Evolutionary conservation across 352 stramenopile genomes (phyloP).

Genomic region (Pythium plurisporium): DNA sequence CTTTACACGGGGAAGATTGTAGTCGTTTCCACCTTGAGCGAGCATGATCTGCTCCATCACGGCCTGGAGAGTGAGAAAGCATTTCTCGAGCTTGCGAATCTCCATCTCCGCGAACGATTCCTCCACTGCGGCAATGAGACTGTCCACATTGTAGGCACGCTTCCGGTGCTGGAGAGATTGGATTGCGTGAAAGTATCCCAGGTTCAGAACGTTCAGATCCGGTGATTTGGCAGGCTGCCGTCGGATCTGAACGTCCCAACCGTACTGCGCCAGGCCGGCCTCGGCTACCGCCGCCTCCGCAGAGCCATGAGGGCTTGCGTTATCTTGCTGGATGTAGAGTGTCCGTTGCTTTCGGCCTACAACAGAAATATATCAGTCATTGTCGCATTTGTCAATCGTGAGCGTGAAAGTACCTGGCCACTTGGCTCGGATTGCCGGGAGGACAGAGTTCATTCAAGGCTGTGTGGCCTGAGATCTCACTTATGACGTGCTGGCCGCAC

Average conservation of each 20-base stretch:
- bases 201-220: conserved; percentile 23
- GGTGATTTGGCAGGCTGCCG: conserved; percentile 20
- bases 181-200: conserved; percentile 21
- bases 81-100: conserved; percentile 14
- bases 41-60: conserved; percentile 23
- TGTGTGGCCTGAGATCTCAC: too few relatives aligned
- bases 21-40: conserved; percentile 17
- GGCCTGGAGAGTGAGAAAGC: conserved; percentile 23
- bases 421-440: too few relatives aligned
- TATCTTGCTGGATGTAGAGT: conserved; percentile 15
- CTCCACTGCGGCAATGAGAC: conserved; percentile 11
- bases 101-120: conserved; percentile 16
- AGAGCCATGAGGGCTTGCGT: conserved; percentile 3
- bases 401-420: too few relatives aligned
- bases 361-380: too few relatives aligned
- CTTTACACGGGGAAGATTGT: conserved; percentile 10
- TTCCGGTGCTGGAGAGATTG: conserved; percentile 20
- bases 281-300: neutral
- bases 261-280: neutral
- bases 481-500: too few relatives aligned
- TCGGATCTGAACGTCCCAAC: neutral
- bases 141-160: neutral
- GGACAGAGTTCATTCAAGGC: too few relatives aligned
- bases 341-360: too few relatives aligned
- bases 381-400: too few relatives aligned